Conservation (phyloP, 805 yeast genomes). For the Kluyveromyces starmeri region DNA sequence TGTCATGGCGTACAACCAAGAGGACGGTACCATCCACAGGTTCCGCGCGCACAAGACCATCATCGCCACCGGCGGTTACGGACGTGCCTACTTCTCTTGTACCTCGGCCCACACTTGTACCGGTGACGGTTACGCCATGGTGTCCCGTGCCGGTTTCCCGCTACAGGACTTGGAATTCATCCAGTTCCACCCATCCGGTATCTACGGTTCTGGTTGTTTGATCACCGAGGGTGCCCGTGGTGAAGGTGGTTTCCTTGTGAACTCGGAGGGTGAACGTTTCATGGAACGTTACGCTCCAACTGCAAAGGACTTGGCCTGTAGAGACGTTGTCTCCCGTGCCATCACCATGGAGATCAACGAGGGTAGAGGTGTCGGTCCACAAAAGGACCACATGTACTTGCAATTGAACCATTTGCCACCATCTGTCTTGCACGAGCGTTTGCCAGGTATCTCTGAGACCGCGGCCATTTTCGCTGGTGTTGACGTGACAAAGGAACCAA, state of each 20-base stretch:
- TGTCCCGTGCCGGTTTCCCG: conserved; percentile 95
- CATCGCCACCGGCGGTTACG: conserved; percentile 98
- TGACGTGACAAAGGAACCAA: conserved; percentile 98
- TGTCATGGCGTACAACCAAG: conserved; percentile 95
- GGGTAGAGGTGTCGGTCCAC: conserved; percentile 98
- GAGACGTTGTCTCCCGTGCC: conserved; percentile 98
- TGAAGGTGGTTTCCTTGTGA: conserved; percentile 96
- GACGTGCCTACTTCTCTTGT: conserved; percentile 97
- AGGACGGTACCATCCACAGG: conserved; percentile 97
- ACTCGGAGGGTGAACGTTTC: conserved; percentile 97
- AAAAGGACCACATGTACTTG: conserved; percentile 88
- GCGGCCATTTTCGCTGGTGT: conserved; percentile 98
- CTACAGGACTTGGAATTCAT: conserved; percentile 95
- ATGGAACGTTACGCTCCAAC: conserved; percentile 99
- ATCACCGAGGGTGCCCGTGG: conserved; percentile 99
- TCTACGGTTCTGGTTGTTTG: conserved; percentile 97
- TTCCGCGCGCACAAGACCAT: conserved; percentile 95
- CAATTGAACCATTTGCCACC: conserved; percentile 94
- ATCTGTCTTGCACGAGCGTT: conserved; percentile 82
- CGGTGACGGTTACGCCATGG: conserved; percentile 99
- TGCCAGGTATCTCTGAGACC: conserved; percentile 98
- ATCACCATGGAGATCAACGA: conserved; percentile 97
- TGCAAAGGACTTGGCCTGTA: conserved; percentile 95
- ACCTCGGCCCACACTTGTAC: conserved; percentile 99
- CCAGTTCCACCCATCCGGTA: conserved; percentile 99